phyloP scores from a whole-genome alignment of 2,329 filamentous ascomycete species.

The Orbilia quercus region DNA sequence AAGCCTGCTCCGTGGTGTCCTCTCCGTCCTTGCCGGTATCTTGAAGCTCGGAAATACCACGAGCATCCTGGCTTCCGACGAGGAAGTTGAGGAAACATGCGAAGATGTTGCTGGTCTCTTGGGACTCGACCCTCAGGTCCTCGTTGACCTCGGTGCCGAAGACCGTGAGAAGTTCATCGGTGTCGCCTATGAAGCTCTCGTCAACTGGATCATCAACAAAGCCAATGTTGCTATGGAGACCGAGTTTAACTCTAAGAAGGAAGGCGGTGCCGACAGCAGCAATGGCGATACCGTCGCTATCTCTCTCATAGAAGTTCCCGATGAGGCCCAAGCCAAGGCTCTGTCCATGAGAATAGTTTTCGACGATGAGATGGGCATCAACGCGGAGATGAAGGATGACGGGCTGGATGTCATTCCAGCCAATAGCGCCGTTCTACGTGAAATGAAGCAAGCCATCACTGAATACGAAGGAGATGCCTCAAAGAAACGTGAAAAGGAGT shows the following conservation, averaged over 20 bases:
- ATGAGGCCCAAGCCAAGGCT: constrained; percentile 83
- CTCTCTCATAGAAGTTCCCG: constrained; percentile 86
- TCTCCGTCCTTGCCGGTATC: constrained; percentile 85
- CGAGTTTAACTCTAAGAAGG: constrained; percentile 76
- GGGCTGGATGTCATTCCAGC: constrained; percentile 79
- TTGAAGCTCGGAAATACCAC: constrained; percentile 92
- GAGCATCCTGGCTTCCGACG: constrained; percentile 84
- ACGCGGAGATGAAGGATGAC: constrained; percentile 96
- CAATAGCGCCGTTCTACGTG: constrained; percentile 83
- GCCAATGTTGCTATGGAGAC: constrained; percentile 85
- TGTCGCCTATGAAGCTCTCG: constrained; percentile 89
- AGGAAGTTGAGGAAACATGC: constrained; percentile 84
- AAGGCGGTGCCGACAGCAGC: constrained; percentile 74
- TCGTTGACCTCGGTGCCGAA: constrained; percentile 80
- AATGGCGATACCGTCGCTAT: constrained; percentile 88
- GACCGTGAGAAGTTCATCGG: constrained; percentile 85
- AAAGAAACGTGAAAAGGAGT: constrained; percentile 76
- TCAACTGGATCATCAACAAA: constrained; percentile 92
- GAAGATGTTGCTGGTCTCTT: constrained; percentile 89
- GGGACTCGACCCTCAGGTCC: constrained; percentile 84
- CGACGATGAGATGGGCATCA: constrained; percentile 91
- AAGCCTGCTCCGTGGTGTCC: constrained; percentile 79
- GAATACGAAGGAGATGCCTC: constrained; percentile 78
- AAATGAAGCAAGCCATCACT: constrained; percentile 84
- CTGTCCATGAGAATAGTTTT: constrained; percentile 90